phyloP scores from a whole-genome alignment of 495 filamentous ascomycete genomes.

The Tuber indicum region DNA sequence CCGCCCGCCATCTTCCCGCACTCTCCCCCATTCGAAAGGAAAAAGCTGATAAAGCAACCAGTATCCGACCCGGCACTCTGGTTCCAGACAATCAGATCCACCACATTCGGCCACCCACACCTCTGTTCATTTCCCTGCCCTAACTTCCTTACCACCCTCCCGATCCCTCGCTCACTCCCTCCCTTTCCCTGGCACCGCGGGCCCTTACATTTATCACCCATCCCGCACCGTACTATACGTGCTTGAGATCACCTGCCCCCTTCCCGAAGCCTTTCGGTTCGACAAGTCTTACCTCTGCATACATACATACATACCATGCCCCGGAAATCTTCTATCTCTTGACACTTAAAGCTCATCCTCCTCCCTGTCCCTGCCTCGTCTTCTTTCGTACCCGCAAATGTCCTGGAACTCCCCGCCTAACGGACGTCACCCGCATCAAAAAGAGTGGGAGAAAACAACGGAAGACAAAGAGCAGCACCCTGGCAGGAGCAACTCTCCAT shows the following conservation, averaged over 20 bases:
- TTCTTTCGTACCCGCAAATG: conserved; percentile 36
- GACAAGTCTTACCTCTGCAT: conserved; percentile 35
- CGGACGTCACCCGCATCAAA: conserved; percentile 35
- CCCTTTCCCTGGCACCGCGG: conserved; percentile 18
- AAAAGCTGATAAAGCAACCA: conserved; percentile 26
- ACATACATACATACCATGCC: conserved; percentile 29
- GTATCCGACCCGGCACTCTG: conserved; percentile 28
- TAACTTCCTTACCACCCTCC: conserved; percentile 8
- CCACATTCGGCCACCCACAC: conserved; percentile 17
- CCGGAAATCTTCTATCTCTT: conserved; percentile 28
- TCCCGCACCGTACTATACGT: conserved; percentile 22
- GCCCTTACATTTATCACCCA: conserved; percentile 31
- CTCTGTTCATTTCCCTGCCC: conserved; percentile 12
- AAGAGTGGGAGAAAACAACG: conserved; percentile 30
- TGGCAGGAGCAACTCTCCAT: conserved; percentile 13
- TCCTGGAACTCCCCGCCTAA: conserved; percentile 37
- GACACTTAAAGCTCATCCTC: conserved; percentile 35
- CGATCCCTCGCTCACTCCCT: background rate
- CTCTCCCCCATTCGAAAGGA: conserved; percentile 9
- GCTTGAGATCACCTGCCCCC: conserved; percentile 33
- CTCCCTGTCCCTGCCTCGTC: conserved; percentile 19
- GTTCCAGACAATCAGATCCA: conserved; percentile 27
- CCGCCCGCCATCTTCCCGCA: conserved; percentile 27
- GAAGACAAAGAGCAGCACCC: conserved; percentile 33
- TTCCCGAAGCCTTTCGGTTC: conserved; percentile 29